Conservation (phyloP, 805 yeast species). For the Ogataea polymorpha region DNA sequence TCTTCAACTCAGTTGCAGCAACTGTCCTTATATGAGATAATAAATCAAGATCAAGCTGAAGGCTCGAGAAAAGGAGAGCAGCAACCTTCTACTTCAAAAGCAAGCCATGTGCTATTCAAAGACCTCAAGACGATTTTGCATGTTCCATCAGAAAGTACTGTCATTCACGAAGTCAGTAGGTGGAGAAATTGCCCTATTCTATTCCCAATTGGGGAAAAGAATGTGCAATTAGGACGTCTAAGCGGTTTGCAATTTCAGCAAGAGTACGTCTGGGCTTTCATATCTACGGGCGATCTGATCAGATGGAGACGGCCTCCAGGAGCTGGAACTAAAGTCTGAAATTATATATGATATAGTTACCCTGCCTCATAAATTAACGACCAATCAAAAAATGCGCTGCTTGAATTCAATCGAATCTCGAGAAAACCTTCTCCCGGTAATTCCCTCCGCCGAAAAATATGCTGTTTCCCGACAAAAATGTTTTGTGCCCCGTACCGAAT, state of each 20-base stretch:
- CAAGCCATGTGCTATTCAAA: not conserved
- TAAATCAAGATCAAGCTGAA: constrained; percentile 22
- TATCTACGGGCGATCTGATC: constrained; percentile 36
- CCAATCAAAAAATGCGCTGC: constrained; percentile 10
- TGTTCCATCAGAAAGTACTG: constrained; percentile 1
- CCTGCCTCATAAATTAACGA: constrained; percentile 3
- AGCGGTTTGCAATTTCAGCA: constrained; percentile 31
- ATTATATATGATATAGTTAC: not conserved
- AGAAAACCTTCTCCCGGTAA: constrained; percentile 5
- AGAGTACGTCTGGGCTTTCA: constrained; percentile 36
- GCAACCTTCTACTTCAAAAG: not conserved
- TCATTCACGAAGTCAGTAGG: constrained; percentile 27
- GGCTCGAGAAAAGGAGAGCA: not conserved
- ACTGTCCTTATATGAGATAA: constrained; percentile 26
- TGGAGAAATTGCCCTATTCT: constrained; percentile 28
- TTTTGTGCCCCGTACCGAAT: not conserved
- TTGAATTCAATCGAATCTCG: no score
- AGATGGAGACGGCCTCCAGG: constrained; percentile 38
- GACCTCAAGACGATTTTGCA: not conserved
- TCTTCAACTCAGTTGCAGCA: constrained; percentile 26
- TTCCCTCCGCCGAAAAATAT: not conserved
- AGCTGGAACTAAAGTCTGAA: not conserved
- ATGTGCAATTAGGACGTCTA: constrained; percentile 33
- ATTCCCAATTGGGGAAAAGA: constrained; percentile 34
- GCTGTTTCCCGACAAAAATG: not conserved